Evolutionary conservation across 192 early-diverging fungal species (phyloP).

Genomic region (Coemansia sp.): DNA sequence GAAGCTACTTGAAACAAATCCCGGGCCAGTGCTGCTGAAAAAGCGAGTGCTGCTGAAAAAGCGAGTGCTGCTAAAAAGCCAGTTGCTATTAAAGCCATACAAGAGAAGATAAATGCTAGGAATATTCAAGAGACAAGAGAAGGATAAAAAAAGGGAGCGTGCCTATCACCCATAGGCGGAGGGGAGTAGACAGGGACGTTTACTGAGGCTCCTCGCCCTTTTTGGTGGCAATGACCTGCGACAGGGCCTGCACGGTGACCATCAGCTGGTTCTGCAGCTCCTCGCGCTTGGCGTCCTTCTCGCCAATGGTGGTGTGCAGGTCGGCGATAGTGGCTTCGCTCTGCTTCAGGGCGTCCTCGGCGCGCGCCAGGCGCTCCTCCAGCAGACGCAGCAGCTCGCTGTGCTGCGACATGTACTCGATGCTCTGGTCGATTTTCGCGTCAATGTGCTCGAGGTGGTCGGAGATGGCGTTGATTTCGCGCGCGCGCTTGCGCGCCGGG

Average conservation of each 20-base stretch:
- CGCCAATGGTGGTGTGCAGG: slow-evolving; percentile 37
- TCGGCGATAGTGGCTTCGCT: slow-evolving; percentile 38
- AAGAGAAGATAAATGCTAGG: too few species aligned
- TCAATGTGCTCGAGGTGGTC: slow-evolving; percentile 46
- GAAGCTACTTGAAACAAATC: too few species aligned
- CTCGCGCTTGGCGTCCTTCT: slow-evolving; percentile 50
- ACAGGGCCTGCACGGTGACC: slow-evolving; percentile 50
- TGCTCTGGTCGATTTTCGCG: slow-evolving; percentile 43
- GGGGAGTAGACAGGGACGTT: background rate
- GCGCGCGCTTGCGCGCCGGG: slow-evolving; percentile 47
- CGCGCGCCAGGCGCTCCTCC: slow-evolving; percentile 38
- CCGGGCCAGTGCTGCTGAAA: too few species aligned
- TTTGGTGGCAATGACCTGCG: slow-evolving; percentile 45
- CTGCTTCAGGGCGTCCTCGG: slow-evolving; percentile 47
- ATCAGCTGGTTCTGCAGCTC: slow-evolving; percentile 50
- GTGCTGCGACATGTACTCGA: slow-evolving; percentile 46
- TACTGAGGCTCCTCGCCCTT: slow-evolving; percentile 34
- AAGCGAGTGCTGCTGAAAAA: too few species aligned
- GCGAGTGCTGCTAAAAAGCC: too few species aligned
- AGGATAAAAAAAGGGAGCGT: background rate
- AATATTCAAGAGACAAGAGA: too few species aligned
- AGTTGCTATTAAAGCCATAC: too few species aligned
- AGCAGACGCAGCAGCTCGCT: slow-evolving; percentile 37
- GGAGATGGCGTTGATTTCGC: slow-evolving; percentile 32
- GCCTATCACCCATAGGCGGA: background rate